Conservation (phyloP, 129 eudicot species). For the Arctium lappa region DNA sequence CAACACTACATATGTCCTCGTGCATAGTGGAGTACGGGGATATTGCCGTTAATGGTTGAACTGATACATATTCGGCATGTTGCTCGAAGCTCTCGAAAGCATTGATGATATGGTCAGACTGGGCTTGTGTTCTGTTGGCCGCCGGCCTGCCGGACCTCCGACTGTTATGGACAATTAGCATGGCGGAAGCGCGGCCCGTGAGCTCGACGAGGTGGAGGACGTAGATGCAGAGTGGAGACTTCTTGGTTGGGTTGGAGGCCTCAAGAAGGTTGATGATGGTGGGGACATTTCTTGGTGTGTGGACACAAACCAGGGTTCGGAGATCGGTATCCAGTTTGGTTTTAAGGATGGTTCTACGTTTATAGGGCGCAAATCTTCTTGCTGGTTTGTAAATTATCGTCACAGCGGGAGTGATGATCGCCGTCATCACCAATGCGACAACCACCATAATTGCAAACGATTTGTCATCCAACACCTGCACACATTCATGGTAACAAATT, state of each 20-base stretch:
- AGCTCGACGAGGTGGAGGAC: conserved; percentile 87
- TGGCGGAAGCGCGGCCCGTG: conserved; percentile 85
- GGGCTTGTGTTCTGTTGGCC: conserved; percentile 72
- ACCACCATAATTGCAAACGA: conserved; percentile 82
- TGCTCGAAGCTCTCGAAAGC: conserved; percentile 86
- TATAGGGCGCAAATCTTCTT: conserved; percentile 47
- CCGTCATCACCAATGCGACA: conserved; percentile 65
- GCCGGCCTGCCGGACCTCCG: conserved; percentile 63
- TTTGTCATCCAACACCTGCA: conserved; percentile 64
- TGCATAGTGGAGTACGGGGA: conserved; percentile 91
- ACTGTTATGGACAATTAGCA: conserved; percentile 76
- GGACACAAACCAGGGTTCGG: conserved; percentile 59
- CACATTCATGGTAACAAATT: background rate
- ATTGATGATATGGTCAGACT: conserved; percentile 73
- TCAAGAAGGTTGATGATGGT: conserved; percentile 84
- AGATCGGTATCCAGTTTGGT: conserved; percentile 53
- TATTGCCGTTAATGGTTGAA: conserved; percentile 76
- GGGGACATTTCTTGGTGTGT: conserved; percentile 77
- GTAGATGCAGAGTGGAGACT: conserved; percentile 54
- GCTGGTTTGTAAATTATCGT: conserved; percentile 67
- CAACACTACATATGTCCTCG: conserved; percentile 75
- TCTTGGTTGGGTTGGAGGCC: conserved; percentile 61
- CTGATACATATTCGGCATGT: conserved; percentile 43
- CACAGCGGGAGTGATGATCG: conserved; percentile 57
- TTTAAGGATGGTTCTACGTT: conserved; percentile 59